Evolutionary conservation across 2,329 filamentous ascomycete genomes (phyloP).

Genomic region (Fusarium sp.): DNA sequence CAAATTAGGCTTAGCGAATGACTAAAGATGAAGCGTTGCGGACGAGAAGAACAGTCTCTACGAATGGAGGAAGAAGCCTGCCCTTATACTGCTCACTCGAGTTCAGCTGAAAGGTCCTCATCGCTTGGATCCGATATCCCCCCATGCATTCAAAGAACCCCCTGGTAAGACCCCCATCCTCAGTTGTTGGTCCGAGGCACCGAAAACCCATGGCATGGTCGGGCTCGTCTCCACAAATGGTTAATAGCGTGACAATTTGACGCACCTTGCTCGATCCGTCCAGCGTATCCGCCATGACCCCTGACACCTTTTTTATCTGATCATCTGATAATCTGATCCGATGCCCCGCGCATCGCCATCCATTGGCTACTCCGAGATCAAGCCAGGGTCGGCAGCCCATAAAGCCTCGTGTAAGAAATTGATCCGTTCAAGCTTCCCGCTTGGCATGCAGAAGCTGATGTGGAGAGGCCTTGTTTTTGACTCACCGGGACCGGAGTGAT

Average conservation of each 20-base stretch:
- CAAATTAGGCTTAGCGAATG: slow-evolving; percentile 11
- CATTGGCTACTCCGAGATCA: neutral
- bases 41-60: neutral
- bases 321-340: slow-evolving; percentile 12
- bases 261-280: slow-evolving; percentile 3
- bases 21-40: slow-evolving; percentile 1
- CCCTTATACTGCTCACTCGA: neutral
- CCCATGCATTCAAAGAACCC: neutral
- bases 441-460: slow-evolving; percentile 1
- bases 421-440: neutral
- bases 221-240: neutral
- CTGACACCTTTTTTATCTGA: slow-evolving; percentile 1
- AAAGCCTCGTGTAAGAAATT: slow-evolving; percentile 1
- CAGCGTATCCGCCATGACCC: neutral
- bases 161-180: neutral
- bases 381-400: neutral
- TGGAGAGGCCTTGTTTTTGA: neutral
- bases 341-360: slow-evolving; percentile 5
- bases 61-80: neutral
- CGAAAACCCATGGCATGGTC: neutral
- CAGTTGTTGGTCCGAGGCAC: neutral
- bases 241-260: neutral
- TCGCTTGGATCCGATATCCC: neutral
- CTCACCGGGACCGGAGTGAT: neutral
- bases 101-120: neutral